Evolutionary conservation across 2,329 filamentous ascomycete species (phyloP).

Genomic region (Colletotrichum sp.): DNA sequence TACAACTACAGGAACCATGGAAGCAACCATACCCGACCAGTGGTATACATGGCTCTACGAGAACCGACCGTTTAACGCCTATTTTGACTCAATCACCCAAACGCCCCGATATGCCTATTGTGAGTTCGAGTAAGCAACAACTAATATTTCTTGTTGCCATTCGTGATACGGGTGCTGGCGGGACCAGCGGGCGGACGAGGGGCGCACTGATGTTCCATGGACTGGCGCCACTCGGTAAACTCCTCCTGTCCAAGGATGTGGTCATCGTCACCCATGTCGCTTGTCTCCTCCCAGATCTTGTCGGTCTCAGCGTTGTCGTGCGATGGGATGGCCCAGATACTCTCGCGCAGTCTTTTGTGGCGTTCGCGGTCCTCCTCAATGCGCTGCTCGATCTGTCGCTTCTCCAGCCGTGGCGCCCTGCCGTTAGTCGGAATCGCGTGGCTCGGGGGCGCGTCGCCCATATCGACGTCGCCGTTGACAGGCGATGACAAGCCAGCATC

Average conservation of each 20-base stretch:
- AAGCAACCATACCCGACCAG: background rate
- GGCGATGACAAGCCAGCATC: constrained; percentile 61
- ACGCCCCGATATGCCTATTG: constrained; percentile 1
- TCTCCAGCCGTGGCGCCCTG: constrained; percentile 64
- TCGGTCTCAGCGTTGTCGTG: constrained; percentile 74
- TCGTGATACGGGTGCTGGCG: constrained; percentile 10
- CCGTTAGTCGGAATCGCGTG: constrained; percentile 43
- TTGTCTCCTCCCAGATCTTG: constrained; percentile 85
- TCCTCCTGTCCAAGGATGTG: constrained; percentile 80
- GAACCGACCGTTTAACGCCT: background rate
- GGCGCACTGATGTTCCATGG: constrained; percentile 18
- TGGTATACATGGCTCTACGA: background rate
- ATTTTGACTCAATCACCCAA: background rate
- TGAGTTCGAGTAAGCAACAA: background rate
- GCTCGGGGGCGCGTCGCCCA: constrained; percentile 45
- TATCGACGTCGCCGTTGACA: constrained; percentile 42
- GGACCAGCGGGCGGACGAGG: constrained; percentile 14
- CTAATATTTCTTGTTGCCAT: constrained; percentile 15
- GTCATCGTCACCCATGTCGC: constrained; percentile 88
- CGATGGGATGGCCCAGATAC: constrained; percentile 85
- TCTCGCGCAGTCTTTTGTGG: constrained; percentile 90
- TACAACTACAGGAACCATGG: background rate
- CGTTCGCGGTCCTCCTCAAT: constrained; percentile 97
- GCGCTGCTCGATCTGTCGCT: constrained; percentile 89
- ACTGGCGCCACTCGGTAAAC: constrained; percentile 47